Evolutionary conservation across 306 rosid genomes (phyloP).

Genomic region (Vicia faba): DNA sequence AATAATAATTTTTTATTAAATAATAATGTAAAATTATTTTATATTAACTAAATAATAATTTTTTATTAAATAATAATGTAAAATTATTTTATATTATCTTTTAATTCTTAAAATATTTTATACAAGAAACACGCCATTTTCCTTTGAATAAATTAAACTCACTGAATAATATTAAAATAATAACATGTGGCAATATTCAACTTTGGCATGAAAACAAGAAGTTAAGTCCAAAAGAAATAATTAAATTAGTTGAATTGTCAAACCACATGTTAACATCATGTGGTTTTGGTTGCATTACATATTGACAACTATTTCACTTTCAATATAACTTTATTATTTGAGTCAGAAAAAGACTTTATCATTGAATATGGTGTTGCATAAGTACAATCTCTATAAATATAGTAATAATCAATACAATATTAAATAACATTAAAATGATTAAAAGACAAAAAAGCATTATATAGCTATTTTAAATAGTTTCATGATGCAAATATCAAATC

Average conservation of each 20-base stretch:
- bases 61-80: no score
- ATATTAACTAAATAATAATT: no score
- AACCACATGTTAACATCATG: conserved; percentile 9
- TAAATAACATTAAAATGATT: not conserved
- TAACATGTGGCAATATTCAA: conserved; percentile 1
- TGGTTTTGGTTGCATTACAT: conserved; percentile 5
- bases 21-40: no score
- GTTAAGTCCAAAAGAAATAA: conserved; percentile 21
- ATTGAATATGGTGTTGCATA: not conserved
- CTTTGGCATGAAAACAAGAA: conserved; percentile 24
- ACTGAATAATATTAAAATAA: no score
- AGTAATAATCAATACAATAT: not conserved
- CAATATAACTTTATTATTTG: not conserved
- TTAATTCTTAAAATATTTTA: no score
- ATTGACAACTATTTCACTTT: conserved; percentile 23
- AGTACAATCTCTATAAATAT: not conserved
- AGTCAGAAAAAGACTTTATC: not conserved
- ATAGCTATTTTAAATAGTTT: not conserved
- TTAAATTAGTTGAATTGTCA: conserved; percentile 40
- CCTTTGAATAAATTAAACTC: no score
- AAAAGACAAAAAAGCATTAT: not conserved
- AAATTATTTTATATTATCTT: no score
- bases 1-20: no score
- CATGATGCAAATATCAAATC: not conserved
- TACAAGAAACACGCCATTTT: not conserved